Percentiles rank a stretch among this genome's conserved stretches.
Conservation (phyloP, 352 stramenopile species). For the Phytopythium sindhum region DNA sequence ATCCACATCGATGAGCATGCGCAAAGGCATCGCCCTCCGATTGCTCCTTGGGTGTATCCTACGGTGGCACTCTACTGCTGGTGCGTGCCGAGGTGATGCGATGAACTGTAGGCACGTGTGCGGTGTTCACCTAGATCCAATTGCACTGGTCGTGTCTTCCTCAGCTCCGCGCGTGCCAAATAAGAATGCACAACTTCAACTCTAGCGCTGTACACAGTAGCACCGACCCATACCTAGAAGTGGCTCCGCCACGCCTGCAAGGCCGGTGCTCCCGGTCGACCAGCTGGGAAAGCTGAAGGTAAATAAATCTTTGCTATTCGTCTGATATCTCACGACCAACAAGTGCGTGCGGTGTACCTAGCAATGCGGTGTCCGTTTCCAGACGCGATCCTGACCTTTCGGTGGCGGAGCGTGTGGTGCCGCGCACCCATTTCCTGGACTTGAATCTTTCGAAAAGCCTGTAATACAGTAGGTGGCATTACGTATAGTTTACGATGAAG, state of each 20-base stretch:
- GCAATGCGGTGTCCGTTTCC: constrained; percentile 1
- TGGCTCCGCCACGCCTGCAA: background rate
- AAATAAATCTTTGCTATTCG: background rate
- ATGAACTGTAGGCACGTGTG: background rate
- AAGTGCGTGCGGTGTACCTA: background rate
- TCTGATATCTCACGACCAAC: background rate
- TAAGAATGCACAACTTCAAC: background rate
- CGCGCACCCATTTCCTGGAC: background rate
- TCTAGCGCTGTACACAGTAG: background rate
- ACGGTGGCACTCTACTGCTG: too few relatives aligned
- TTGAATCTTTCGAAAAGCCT: background rate
- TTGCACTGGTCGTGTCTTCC: background rate
- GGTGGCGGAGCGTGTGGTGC: background rate
- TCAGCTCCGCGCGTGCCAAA: background rate
- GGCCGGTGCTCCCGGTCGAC: background rate
- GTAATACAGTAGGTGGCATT: too few relatives aligned
- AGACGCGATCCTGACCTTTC: background rate
- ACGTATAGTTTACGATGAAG: background rate
- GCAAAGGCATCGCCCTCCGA: too few relatives aligned
- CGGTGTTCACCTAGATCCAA: background rate
- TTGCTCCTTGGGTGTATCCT: too few relatives aligned
- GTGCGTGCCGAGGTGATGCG: too few relatives aligned
- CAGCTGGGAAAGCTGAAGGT: background rate
- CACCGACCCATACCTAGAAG: background rate
- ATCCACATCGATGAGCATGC: too few relatives aligned